Base-by-base conservation (phyloP, 306 rosid genomes). In the Mucuna pruriens region DNA sequence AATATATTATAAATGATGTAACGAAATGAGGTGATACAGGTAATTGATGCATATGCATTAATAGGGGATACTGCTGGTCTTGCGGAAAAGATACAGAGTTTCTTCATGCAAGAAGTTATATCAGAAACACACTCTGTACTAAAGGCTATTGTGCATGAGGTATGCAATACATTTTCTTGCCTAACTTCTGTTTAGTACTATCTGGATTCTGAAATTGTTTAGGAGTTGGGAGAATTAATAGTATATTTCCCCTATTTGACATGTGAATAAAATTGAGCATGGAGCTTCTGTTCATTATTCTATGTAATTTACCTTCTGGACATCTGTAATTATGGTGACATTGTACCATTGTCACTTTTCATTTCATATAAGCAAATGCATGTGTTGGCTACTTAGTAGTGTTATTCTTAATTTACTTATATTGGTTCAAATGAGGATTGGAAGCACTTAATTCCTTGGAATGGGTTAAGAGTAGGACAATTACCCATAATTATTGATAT, bases 81-180 rank as follows among this genome's bases (percentile, higher is more conserved):
- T 75, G 96, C 98, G 55, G 99, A 96, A 83, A 96, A 96, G 92
- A 90, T 96, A 85, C 99, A 96, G 81, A 96, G 99, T 90, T 96
- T 92, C 86, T 96, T 93, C 87, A 91, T 96, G 98, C 98, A 96
- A 90, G 99, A 96, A 91, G 98, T 96, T 88, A 88, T 96, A 70
- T 88, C 99, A 40, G 94, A 92, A 91, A 93, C 97, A 39, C 96
- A 96, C 83, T 85, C 85, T 73, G 89, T 91, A 81, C 87, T 96
- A 85, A 96, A 92, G 89, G 85, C 65, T 74, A 78, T 89, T 73
- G 90, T 90, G 85, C 89, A 86, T 74, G 97, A 96, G 99, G 99
- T 96, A 80, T 49, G 82, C 52, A 61, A 36, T 52, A 33, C 29
- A 19, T 46, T 77, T 67, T 75, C 69, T 81, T 74, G 71, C 55